A percentile compares a stretch with the other conserved stretches of the same genome.
phyloP scores from a whole-genome alignment of 2,329 filamentous ascomycete species.

The Hypocreales sp. region DNA sequence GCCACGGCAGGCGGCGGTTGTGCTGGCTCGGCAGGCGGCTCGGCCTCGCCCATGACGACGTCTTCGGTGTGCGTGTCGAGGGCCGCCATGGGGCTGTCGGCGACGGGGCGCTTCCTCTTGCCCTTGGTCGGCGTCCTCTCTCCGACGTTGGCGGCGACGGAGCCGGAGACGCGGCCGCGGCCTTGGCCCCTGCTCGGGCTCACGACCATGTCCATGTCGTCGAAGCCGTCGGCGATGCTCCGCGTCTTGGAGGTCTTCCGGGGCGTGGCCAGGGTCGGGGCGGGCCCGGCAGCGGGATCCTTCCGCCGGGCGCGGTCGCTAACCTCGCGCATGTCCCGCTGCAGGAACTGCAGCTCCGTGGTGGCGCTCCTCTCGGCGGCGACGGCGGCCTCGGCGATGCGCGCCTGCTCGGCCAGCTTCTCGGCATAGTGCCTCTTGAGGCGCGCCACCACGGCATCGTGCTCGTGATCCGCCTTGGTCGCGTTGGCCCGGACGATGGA shows the following conservation, averaged over 20 bases:
- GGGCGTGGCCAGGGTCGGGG: conserved; percentile 32
- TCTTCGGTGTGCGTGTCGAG: conserved; percentile 36
- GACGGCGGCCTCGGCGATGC: conserved; percentile 46
- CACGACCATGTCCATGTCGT: conserved; percentile 42
- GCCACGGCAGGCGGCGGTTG: conserved; percentile 5
- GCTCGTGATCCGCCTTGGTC: conserved; percentile 43
- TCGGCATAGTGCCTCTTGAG: conserved; percentile 50
- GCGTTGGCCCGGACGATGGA: conserved; percentile 60
- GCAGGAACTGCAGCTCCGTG: conserved; percentile 58
- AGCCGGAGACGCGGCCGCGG: conserved; percentile 21
- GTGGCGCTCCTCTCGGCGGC: conserved; percentile 48
- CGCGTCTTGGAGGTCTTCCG: conserved; percentile 41
- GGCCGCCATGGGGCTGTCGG: conserved; percentile 51
- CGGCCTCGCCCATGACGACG: conserved; percentile 18
- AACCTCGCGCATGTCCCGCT: conserved; percentile 53
- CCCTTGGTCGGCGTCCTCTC: conserved; percentile 48
- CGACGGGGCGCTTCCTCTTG: conserved; percentile 52
- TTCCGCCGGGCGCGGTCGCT: conserved; percentile 30
- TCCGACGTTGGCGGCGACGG: conserved; percentile 26
- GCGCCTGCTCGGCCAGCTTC: conserved; percentile 45
- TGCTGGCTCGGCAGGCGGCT: conserved; percentile 5
- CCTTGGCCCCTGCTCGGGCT: conserved; percentile 37
- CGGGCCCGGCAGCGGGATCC: conserved; percentile 15
- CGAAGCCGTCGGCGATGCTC: conserved; percentile 60
- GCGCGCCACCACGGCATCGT: conserved; percentile 45